Conservation (phyloP, 78 protist species). For the slime mould (Dictyostelium discoideum) region dicty_2.7 NC_007090.3:757001-757500, state of each 20-base stretch:
- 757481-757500: neutral
- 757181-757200: conserved; percentile 15
- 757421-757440: too few species aligned
- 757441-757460: neutral
- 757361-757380: neutral
- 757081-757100: neutral
- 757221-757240: conserved; percentile 63
- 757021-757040: conserved; percentile 81
- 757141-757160: conserved; percentile 34
- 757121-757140: neutral
- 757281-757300: conserved; percentile 55
- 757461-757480: neutral
- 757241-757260: conserved; percentile 76
- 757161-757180: conserved; percentile 53
- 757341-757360: neutral
- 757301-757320: conserved; percentile 61
- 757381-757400: neutral
- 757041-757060: conserved; percentile 73
- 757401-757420: too few species aligned
- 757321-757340: conserved; percentile 59
- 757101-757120: neutral
- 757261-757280: conserved; percentile 60
- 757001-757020: conserved; percentile 74
- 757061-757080: conserved; percentile 60
- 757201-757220: conserved; percentile 76